Base-by-base conservation (phyloP, 2,329 filamentous ascomycete genomes). In the Spiromastix sp. region DNA sequence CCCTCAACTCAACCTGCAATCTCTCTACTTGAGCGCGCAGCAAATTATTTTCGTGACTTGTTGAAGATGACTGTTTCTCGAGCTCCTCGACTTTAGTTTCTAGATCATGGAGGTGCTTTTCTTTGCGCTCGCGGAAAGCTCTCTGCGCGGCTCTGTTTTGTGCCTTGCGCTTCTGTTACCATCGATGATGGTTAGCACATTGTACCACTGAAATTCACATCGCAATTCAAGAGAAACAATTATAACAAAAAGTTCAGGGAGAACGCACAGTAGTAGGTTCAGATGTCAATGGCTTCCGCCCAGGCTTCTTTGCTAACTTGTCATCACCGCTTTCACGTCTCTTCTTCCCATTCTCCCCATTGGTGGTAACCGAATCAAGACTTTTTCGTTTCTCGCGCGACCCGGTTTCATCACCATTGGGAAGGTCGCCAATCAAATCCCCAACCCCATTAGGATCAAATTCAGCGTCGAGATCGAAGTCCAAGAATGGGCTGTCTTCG, bases 101-200 rank as follows among this genome's bases (percentile, higher is more conserved):
- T 22, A 69, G 46, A 40, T 69, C 66, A 42, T 64, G 65, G 22
- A 67, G 42, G 37, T 67, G 87, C 64, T 83, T 89, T 60, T 95
- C 87, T 63, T 95, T 95, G 43, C 87, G 82, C 59, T 95, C 87
- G 36, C 87, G 78, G 71, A 95, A 95, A 5, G 87, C 87, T 39
- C 87, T 77, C 61, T 95, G 87, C 4, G 87, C 87, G 8, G 87
- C 87, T 47, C 87, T 77, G 48, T 95, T 95, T 55, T 95, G 87
- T 7, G 91, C 91, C 66, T 98, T 98, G 49, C 64, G 63, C 50
- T 67, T 67, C 61, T 67, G 43, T 35, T 36, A 13, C 24, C 15
- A 34, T n/a, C 21, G n/a, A 17, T 7, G 15, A n/a, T 22, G 20
- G 42, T 59, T 48, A 57, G 50, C 38, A 37, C 30, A 30, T 21